Conservation (phyloP, 2,329 filamentous ascomycete species). For the Fusarium piperis region DNA sequence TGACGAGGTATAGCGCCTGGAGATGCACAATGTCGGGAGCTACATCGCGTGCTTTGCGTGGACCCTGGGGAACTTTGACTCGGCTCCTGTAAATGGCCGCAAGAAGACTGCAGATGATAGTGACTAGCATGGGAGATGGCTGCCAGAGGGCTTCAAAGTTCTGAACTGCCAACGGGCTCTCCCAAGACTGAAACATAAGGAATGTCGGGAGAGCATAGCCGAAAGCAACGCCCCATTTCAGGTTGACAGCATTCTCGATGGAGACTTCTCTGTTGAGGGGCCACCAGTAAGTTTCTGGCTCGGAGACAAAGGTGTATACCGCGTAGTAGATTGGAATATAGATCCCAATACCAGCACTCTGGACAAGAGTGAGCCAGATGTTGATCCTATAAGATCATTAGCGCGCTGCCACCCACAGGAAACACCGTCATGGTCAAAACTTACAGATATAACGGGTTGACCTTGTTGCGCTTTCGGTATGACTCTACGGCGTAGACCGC, state of each 20-base stretch:
- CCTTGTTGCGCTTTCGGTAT: neutral
- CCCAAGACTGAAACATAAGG: slow-evolving; percentile 12
- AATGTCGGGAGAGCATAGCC: neutral
- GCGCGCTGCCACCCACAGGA: neutral
- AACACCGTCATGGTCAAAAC: neutral
- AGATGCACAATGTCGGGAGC: neutral
- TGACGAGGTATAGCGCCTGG: neutral
- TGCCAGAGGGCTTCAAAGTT: slow-evolving; percentile 18
- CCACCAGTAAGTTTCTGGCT: slow-evolving; percentile 19
- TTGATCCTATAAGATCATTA: neutral
- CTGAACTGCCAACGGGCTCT: neutral
- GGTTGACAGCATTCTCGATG: neutral
- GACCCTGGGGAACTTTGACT: neutral
- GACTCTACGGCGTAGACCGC: neutral
- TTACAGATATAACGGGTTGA: neutral
- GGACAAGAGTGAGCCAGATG: slow-evolving; percentile 11
- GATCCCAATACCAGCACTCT: slow-evolving; percentile 7
- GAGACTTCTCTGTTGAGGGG: slow-evolving; percentile 11
- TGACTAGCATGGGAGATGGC: slow-evolving; percentile 14
- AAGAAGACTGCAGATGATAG: neutral
- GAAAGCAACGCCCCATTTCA: neutral
- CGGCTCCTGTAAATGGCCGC: neutral
- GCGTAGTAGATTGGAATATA: slow-evolving; percentile 27
- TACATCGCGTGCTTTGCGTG: neutral
- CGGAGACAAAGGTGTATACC: slow-evolving; percentile 12